These are phyloP conservation scores for Phylloporus sp. DNA, from an alignment of 768 basidiomycete genomes.

Conservation along the genomic window DNA sequence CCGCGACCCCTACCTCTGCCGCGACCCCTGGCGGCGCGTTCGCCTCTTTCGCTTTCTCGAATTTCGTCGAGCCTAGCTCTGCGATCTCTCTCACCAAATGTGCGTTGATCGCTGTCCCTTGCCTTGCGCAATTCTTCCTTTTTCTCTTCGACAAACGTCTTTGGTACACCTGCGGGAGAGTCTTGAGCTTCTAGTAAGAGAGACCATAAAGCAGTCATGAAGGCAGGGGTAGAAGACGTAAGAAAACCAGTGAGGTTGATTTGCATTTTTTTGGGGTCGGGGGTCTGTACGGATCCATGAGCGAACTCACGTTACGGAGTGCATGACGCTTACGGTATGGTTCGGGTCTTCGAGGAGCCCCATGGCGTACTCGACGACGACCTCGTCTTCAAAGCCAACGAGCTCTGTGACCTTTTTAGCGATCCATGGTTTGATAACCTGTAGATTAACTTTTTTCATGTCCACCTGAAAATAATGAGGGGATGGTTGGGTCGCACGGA, in stretches of 20 bases:
- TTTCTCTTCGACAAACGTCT: conserved; percentile 86
- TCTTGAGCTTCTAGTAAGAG: conserved; percentile 91
- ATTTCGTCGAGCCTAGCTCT: conserved; percentile 66
- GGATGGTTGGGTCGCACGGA: background rate
- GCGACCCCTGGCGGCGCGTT: conserved; percentile 45
- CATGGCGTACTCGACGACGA: conserved; percentile 95
- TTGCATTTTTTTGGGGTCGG: conserved; percentile 95
- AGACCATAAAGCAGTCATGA: conserved; percentile 88
- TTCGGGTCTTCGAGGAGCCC: conserved; percentile 85
- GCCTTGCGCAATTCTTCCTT: conserved; percentile 85
- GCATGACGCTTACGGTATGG: conserved; percentile 58
- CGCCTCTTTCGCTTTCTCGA: conserved; percentile 54
- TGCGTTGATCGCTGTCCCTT: conserved; percentile 57
- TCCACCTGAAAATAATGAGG: conserved; percentile 58
- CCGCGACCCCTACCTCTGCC: conserved; percentile 59
- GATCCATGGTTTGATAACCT: conserved; percentile 93
- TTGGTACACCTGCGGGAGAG: conserved; percentile 85
- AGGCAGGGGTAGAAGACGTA: conserved; percentile 76
- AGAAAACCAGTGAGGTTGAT: conserved; percentile 93
- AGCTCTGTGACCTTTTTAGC: conserved; percentile 89
- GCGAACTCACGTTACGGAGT: background rate
- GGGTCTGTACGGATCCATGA: conserved; percentile 47
- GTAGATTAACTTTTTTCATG: conserved; percentile 91
- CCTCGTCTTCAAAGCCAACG: conserved; percentile 93
- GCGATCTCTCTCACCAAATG: conserved; percentile 69